Percentiles rank a stretch among this genome's conserved stretches.
These are phyloP conservation scores for Massarina eburnea DNA, from an alignment of 2,329 filamentous ascomycete genomes.

Conservation along the genomic window DNA sequence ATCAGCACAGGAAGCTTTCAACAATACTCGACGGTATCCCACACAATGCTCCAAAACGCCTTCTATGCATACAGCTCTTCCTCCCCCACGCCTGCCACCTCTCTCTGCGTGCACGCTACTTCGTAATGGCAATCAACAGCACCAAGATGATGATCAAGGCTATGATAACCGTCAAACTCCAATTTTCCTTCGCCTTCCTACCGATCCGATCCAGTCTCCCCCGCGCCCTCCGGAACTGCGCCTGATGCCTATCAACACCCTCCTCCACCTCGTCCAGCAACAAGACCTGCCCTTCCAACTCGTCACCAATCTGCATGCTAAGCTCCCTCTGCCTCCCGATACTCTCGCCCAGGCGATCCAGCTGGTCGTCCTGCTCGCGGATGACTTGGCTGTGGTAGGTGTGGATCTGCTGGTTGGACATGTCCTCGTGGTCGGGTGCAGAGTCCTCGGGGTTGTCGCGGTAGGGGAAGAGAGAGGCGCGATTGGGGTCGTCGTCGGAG, in stretches of 20 bases:
- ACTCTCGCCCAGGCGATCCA: constrained; percentile 83
- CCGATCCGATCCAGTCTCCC: constrained; percentile 71
- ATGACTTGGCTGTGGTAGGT: constrained; percentile 79
- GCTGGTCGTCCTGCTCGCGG: constrained; percentile 86
- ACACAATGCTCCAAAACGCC: not conserved
- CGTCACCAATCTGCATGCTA: constrained; percentile 93
- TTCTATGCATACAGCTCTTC: not conserved
- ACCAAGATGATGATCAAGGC: constrained; percentile 78
- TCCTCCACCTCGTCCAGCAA: constrained; percentile 88
- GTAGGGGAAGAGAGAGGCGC: constrained; percentile 68
- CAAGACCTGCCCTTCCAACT: constrained; percentile 86
- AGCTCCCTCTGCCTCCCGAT: constrained; percentile 90
- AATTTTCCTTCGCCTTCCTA: constrained; percentile 77
- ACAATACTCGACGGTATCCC: not conserved
- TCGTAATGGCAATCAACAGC: constrained; percentile 72
- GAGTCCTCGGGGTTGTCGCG: constrained; percentile 64
- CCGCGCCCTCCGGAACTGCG: constrained; percentile 73
- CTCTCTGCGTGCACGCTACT: constrained; percentile 15
- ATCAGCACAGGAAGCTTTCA: not conserved
- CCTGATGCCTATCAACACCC: constrained; percentile 77
- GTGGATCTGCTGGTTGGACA: constrained; percentile 85
- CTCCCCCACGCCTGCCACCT: not conserved
- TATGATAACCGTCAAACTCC: constrained; percentile 82
- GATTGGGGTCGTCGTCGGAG: constrained; percentile 48
- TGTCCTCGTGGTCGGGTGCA: constrained; percentile 54